phyloP scores from a whole-genome alignment of 2,329 filamentous ascomycete genomes.

The Ophiostoma ulmi region DNA sequence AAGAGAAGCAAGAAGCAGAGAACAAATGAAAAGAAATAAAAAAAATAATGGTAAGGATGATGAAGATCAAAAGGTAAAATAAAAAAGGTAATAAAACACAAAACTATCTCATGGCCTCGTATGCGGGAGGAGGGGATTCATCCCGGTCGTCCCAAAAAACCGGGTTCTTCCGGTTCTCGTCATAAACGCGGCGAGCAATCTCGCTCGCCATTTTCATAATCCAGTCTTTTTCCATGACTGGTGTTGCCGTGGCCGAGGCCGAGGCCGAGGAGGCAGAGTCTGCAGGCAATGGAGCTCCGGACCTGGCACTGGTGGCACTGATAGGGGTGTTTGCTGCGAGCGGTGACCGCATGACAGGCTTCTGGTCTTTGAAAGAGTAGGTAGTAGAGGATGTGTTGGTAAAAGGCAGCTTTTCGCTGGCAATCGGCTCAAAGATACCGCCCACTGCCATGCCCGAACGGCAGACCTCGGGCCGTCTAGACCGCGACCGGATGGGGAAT shows the following conservation, averaged over 20 bases:
- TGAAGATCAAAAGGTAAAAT: conserved; percentile 13
- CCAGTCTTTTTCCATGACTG: conserved; percentile 75
- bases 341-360: conserved; percentile 17
- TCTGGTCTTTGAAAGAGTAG: neutral
- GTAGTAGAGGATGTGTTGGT: neutral
- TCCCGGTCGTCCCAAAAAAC: conserved; percentile 52
- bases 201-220: conserved; percentile 91
- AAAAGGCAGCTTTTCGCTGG: conserved; percentile 2
- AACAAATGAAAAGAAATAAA: conserved; percentile 16
- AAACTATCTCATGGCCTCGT: conserved; percentile 39
- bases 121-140: conserved; percentile 57
- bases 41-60: neutral
- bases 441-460: conserved; percentile 17
- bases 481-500: conserved; percentile 6
- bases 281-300: neutral
- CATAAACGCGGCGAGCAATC: conserved; percentile 79
- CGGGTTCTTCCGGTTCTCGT: conserved; percentile 65
- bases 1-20: conserved; percentile 14
- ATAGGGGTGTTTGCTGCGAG: conserved; percentile 13
- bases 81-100: neutral
- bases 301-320: conserved; percentile 13
- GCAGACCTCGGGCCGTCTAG: conserved; percentile 21
- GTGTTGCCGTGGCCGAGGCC: conserved; percentile 26
- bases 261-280: neutral
- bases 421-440: conserved; percentile 23